Percentiles rank a stretch among this genome's conserved stretches.
Evolutionary conservation across 805 yeast genomes (phyloP).

Genomic region (Saccharomycopsis fibuligera): DNA sequence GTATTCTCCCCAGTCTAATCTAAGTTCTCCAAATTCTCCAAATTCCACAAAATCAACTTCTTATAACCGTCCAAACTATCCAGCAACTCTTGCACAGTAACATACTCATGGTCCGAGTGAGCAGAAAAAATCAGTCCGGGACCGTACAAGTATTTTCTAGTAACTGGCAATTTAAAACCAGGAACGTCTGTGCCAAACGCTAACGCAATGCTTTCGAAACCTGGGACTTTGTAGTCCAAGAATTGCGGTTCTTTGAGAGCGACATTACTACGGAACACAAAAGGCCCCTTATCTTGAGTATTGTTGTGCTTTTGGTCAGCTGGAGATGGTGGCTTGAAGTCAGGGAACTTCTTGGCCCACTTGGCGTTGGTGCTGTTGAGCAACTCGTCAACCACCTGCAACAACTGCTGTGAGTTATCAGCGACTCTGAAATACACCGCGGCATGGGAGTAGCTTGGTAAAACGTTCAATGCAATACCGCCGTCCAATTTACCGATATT

Average conservation of each 20-base stretch:
- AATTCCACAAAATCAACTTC: slow-evolving; percentile 26
- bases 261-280: neutral
- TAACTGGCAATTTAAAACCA: slow-evolving; percentile 8
- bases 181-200: slow-evolving; percentile 32
- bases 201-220: slow-evolving; percentile 46
- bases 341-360: neutral
- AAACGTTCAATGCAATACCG: slow-evolving; percentile 62
- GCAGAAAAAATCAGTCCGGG: slow-evolving; percentile 50
- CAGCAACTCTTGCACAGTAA: slow-evolving; percentile 33
- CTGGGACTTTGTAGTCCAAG: slow-evolving; percentile 56
- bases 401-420: slow-evolving; percentile 27
- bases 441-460: slow-evolving; percentile 54
- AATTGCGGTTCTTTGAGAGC: slow-evolving; percentile 31
- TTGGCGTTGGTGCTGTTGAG: neutral
- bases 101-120: slow-evolving; percentile 42
- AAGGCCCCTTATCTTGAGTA: neutral
- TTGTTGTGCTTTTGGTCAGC: neutral
- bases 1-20: no score
- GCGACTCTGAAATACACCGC: slow-evolving; percentile 49
- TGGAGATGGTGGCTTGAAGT: neutral
- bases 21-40: no score
- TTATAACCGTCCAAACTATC: slow-evolving; percentile 39
- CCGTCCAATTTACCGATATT: slow-evolving; percentile 53
- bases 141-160: slow-evolving; percentile 40
- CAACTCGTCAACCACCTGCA: neutral